These are phyloP conservation scores for Cytospora piceae DNA, from an alignment of 2,329 filamentous ascomycete species.

Conservation along the genomic window DNA sequence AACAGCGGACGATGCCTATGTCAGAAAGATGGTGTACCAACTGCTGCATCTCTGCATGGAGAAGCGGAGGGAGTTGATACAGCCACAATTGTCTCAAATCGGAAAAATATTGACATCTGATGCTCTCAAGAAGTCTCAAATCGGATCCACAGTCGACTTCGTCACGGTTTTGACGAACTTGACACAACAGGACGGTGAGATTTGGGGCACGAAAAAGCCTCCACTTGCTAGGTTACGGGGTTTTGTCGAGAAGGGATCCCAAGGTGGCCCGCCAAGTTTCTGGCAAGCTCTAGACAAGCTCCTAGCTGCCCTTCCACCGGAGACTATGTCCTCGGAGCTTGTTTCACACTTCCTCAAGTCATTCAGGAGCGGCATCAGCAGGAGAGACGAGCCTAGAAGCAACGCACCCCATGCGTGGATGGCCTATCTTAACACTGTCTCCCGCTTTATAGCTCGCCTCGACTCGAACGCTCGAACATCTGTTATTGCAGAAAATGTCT, in stretches of 20 bases:
- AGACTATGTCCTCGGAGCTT: conserved; percentile 50
- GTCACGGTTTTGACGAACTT: conserved; percentile 68
- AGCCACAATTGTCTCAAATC: conserved; percentile 54
- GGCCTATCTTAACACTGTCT: conserved; percentile 69
- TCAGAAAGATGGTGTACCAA: conserved; percentile 56
- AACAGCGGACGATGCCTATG: conserved; percentile 61
- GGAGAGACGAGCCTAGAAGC: conserved; percentile 72
- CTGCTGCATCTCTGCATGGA: conserved; percentile 55
- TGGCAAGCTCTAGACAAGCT: conserved; percentile 73
- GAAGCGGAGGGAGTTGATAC: conserved; percentile 50
- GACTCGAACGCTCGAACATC: conserved; percentile 47
- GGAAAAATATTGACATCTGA: conserved; percentile 69
- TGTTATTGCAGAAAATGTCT: conserved; percentile 55
- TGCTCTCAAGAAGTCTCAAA: conserved; percentile 72
- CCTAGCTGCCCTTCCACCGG: conserved; percentile 60
- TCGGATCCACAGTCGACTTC: conserved; percentile 73
- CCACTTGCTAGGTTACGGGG: conserved; percentile 62
- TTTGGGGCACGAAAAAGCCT: conserved; percentile 74
- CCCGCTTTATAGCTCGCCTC: conserved; percentile 54
- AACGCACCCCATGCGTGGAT: conserved; percentile 74
- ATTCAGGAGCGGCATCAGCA: conserved; percentile 71
- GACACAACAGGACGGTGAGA: conserved; percentile 64
- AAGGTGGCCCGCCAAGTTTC: conserved; percentile 71
- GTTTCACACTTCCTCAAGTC: conserved; percentile 66
- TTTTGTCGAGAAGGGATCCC: conserved; percentile 83